These are phyloP conservation scores for Allantophomopsis cytisporea DNA, from an alignment of 2,329 filamentous ascomycete genomes.

Conservation along the genomic window DNA sequence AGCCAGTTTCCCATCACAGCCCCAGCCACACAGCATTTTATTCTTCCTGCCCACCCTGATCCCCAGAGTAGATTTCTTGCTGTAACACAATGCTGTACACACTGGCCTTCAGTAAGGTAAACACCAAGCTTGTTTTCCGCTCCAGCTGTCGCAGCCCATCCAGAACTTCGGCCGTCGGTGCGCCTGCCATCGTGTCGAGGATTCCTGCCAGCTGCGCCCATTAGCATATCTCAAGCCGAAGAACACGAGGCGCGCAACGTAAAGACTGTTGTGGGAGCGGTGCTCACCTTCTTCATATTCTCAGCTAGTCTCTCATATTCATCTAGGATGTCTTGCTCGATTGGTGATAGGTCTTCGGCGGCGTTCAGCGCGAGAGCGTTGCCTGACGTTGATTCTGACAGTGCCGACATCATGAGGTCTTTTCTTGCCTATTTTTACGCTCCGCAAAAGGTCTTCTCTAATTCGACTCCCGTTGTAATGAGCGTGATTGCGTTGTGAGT, in stretches of 20 bases:
- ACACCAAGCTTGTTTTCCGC: conserved; percentile 87
- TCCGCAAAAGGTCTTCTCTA: too few species aligned
- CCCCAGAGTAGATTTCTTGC: conserved; percentile 78
- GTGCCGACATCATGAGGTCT: too few species aligned
- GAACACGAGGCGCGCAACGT: too few species aligned
- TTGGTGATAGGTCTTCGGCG: conserved; percentile 47
- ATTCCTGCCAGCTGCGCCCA: conserved; percentile 38
- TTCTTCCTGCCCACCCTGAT: conserved; percentile 23
- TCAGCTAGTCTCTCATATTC: conserved; percentile 80
- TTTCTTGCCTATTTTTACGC: too few species aligned
- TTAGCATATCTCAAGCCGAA: neutral
- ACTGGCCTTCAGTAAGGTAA: conserved; percentile 91
- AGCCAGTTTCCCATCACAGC: too few species aligned
- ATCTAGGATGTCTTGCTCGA: conserved; percentile 89
- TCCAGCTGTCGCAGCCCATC: conserved; percentile 81
- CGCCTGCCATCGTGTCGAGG: conserved; percentile 50
- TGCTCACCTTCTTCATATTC: conserved; percentile 75
- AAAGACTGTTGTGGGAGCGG: neutral
- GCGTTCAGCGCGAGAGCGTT: too few species aligned
- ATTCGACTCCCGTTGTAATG: too few species aligned
- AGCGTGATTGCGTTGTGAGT: too few species aligned
- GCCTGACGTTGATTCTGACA: too few species aligned
- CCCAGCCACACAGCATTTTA: conserved; percentile 5
- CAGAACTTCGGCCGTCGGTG: conserved; percentile 68
- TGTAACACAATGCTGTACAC: conserved; percentile 98